Percentiles rank a stretch among this genome's conserved stretches.
phyloP scores from a whole-genome alignment of 768 basidiomycete genomes.

The Pulveroboletus frians region DNA sequence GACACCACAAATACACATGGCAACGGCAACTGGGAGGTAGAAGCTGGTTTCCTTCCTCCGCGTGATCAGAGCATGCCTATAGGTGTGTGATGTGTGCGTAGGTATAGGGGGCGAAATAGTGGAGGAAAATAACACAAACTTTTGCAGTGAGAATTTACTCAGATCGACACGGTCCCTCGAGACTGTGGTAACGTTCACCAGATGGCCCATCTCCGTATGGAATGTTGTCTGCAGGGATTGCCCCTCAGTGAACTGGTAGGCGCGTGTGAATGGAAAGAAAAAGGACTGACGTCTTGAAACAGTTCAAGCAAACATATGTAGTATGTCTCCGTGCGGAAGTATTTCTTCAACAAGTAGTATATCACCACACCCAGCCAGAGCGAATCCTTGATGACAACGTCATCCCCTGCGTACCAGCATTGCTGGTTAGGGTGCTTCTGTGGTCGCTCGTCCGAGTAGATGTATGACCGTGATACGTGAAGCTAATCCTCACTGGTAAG shows the following conservation, averaged over 20 bases:
- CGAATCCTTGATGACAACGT: not conserved
- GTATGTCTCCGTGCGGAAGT: not conserved
- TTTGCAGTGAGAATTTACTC: conserved; percentile 2
- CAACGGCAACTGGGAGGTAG: conserved; percentile 3
- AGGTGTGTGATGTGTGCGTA: not conserved
- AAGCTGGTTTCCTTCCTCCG: not conserved
- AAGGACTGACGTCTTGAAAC: conserved; percentile 1
- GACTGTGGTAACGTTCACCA: not conserved
- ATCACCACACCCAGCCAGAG: not conserved
- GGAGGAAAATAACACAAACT: not conserved
- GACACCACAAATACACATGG: conserved; percentile 1
- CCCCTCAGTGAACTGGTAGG: not conserved
- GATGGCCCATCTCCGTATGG: conserved; percentile 1
- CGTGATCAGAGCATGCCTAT: not conserved
- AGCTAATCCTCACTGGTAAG: not conserved
- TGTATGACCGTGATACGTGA: not conserved
- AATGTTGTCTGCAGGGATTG: not conserved
- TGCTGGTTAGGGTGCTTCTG: not conserved
- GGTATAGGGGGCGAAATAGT: not conserved
- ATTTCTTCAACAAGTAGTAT: not conserved
- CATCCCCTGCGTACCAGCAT: not conserved
- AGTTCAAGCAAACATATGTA: conserved; percentile 1
- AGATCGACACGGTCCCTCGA: not conserved
- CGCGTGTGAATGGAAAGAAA: not conserved
- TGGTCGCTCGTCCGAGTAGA: not conserved